Percentiles rank a stretch among this genome's conserved stretches.
Conservation (phyloP, 2,329 filamentous ascomycete genomes). For the Pestalotiopsis sp. region DNA sequence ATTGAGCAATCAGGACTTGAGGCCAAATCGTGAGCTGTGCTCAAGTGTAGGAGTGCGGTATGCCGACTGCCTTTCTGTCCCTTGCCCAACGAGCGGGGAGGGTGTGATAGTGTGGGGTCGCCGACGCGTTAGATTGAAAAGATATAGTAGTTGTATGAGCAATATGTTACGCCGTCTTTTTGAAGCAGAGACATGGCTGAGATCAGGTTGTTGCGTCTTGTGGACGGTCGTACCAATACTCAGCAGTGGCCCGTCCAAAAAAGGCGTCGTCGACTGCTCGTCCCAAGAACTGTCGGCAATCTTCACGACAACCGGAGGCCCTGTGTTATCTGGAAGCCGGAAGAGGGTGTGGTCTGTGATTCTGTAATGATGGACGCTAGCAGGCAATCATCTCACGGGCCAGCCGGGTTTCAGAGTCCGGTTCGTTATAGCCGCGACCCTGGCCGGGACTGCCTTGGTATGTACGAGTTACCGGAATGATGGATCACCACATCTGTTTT, state of each 20-base stretch:
- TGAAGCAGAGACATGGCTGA: background rate
- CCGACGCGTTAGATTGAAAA: background rate
- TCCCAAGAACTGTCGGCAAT: background rate
- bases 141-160: background rate
- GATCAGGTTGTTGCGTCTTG: background rate
- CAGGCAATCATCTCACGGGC: background rate
- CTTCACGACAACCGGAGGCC: background rate
- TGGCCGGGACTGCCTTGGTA: background rate
- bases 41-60: background rate
- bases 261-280: background rate
- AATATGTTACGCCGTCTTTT: background rate
- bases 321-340: background rate
- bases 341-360: background rate
- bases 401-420: background rate
- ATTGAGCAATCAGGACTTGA: conserved; percentile 27
- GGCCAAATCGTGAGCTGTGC: conserved; percentile 10
- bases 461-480: background rate
- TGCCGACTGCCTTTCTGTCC: background rate
- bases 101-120: conserved; percentile 12
- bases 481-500: too few relatives aligned
- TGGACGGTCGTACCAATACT: background rate
- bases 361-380: background rate
- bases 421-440: background rate
- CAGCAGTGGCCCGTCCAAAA: background rate
- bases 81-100: conserved; percentile 3